Evolutionary conservation across 2,329 filamentous ascomycete genomes (phyloP), one percentile per base, ranked within the genome.

Genomic region (Curvularia hawaiiensis): DNA sequence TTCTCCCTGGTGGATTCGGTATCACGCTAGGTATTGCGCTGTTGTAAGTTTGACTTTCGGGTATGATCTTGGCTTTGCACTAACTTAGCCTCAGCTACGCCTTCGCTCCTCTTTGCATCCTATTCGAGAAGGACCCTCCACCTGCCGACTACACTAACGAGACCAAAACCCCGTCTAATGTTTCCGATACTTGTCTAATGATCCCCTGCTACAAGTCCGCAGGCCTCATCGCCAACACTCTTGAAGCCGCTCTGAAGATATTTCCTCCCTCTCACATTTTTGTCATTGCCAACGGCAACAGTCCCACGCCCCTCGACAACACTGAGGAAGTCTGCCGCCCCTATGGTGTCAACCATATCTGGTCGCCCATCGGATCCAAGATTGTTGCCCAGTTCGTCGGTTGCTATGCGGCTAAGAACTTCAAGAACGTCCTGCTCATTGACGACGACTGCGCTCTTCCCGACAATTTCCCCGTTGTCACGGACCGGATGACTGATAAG

Each of bases 1-100:
- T 77, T 18, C 52, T 81, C 35, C 61, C 69, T 18, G 78, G 77
- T 22, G 78, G 78, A 1, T 79, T 75, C 61, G 71, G 74, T n/a
- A 78, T 80, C 54, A 70, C 72, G 14, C 69, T 80, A 31, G 57
- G 57, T 22, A 50, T 59, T 24, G 57, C 57, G 11, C 41, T 56
- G 41, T 59, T 59, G 57, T 59, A 40, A 57, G 57, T 59, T 46
- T 71, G 12, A 16, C 10, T 11, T 12, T 31, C 30, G 31, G 11
- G 5, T 9, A 52, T 10, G 10, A 11, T 9, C n/a, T 35, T n/a
- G 11, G n/a, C 10, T 63, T 69, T 20, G 22, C 31, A 47, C 43
- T 51, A 47, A 51, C 18, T 11, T 8, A 16, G 20, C 8, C 28
- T n/a, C 39, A 55, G 61, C 24, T 70, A 70, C 44, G 68, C 68